Conservation (phyloP, 1,284 basidiomycete species). For the Cryptococcus floricola region DNA sequence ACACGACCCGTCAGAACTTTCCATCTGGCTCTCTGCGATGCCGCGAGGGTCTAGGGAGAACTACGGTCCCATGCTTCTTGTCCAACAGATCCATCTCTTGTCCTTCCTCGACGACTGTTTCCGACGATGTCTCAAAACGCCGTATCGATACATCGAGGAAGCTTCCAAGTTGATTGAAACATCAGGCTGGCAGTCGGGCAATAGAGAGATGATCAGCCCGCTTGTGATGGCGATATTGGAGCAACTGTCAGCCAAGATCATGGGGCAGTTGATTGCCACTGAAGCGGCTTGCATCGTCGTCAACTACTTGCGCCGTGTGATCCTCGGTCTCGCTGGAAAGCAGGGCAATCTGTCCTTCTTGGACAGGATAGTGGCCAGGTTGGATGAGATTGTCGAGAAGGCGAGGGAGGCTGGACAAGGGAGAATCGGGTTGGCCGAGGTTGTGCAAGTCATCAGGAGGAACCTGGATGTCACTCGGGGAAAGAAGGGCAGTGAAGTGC, state of each 20-base stretch:
- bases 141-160: slow-evolving; percentile 82
- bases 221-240: slow-evolving; percentile 72
- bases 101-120: slow-evolving; percentile 81
- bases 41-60: slow-evolving; percentile 49
- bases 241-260: slow-evolving; percentile 64
- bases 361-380: slow-evolving; percentile 18
- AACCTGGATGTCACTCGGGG: slow-evolving; percentile 54
- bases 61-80: slow-evolving; percentile 55
- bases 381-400: slow-evolving; percentile 23
- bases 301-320: slow-evolving; percentile 61
- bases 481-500: neutral
- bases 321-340: slow-evolving; percentile 59
- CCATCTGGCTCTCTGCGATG: slow-evolving; percentile 66
- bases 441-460: slow-evolving; percentile 57
- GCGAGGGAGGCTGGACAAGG: slow-evolving; percentile 36
- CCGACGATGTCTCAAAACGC: slow-evolving; percentile 75
- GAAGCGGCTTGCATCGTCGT: slow-evolving; percentile 62
- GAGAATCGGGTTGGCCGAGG: slow-evolving; percentile 50
- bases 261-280: slow-evolving; percentile 56
- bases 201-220: slow-evolving; percentile 57
- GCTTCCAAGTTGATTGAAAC: slow-evolving; percentile 39
- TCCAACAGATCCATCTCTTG: slow-evolving; percentile 62
- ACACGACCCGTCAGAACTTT: slow-evolving; percentile 68
- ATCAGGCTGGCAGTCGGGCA: slow-evolving; percentile 16
- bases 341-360: slow-evolving; percentile 43